Conservation (phyloP, 202 grass and related monocot genomes). For the Saccharum hybrid region DNA sequence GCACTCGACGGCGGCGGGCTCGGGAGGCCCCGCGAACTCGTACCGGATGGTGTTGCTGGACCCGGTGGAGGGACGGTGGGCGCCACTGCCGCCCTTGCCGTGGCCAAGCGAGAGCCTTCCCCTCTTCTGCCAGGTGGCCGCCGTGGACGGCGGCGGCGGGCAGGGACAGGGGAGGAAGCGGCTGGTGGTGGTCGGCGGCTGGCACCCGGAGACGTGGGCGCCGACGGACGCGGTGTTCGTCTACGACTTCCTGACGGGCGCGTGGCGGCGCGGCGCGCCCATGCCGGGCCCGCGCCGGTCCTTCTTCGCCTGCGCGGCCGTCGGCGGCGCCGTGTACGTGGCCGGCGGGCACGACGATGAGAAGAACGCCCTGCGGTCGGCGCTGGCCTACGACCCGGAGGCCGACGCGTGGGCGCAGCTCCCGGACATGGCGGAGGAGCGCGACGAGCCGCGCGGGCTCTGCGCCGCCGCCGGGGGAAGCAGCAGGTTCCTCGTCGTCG, state of each 20-base stretch:
- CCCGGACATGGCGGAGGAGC: conserved; percentile 79
- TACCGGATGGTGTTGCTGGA: conserved; percentile 75
- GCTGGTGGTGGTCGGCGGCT: conserved; percentile 80
- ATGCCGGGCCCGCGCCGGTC: conserved; percentile 71
- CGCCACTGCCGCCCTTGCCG: conserved; percentile 51
- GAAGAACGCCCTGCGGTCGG: conserved; percentile 89
- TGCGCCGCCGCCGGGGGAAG: conserved; percentile 31
- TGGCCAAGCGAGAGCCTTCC: conserved; percentile 55
- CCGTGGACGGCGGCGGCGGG: conserved; percentile 40
- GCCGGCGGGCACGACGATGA: conserved; percentile 89
- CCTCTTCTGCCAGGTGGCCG: conserved; percentile 75
- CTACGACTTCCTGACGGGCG: conserved; percentile 72
- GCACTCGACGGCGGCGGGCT: conserved; percentile 25
- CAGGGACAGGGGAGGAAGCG: conserved; percentile 37
- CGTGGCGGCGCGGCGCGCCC: conserved; percentile 56
- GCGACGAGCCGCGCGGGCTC: conserved; percentile 81
- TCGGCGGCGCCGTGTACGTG: conserved; percentile 57
- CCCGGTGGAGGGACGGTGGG: conserved; percentile 53
- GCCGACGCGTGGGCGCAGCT: conserved; percentile 59
- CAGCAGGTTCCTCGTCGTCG: conserved; percentile 60
- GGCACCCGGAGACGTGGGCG: conserved; percentile 82
- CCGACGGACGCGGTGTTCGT: conserved; percentile 67
- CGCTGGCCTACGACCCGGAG: conserved; percentile 69
- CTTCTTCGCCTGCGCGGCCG: conserved; percentile 79
- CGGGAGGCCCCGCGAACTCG: conserved; percentile 1